Percentiles rank a stretch among this genome's conserved stretches.
Conservation (phyloP, 306 rosid genomes). For the Medicago truncatula region DNA sequence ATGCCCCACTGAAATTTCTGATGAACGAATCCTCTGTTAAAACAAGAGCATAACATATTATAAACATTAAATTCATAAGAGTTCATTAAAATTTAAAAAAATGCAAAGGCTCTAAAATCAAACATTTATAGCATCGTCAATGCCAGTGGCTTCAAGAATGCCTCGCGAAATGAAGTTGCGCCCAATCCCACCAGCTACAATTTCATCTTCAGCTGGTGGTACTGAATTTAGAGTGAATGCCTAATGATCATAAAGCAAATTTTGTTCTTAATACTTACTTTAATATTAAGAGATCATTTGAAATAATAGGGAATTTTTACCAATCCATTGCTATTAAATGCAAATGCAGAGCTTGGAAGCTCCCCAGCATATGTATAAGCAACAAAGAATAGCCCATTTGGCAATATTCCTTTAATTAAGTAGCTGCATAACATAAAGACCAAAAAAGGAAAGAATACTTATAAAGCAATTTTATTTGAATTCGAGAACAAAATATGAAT, state of each 20-base stretch:
- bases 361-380: conserved; percentile 94
- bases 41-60: conserved; percentile 26
- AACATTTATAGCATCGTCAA: conserved; percentile 70
- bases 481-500: neutral
- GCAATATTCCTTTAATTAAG: conserved; percentile 68
- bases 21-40: conserved; percentile 67
- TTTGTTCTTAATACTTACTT: neutral
- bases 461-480: conserved; percentile 13
- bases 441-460: neutral
- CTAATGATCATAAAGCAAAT: conserved; percentile 37
- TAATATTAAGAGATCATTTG: neutral
- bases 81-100: conserved; percentile 17
- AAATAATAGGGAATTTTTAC: conserved; percentile 41
- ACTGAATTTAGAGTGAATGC: conserved; percentile 83
- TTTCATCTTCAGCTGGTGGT: conserved; percentile 68
- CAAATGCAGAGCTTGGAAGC: conserved; percentile 81
- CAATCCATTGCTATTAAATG: conserved; percentile 69
- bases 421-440: conserved; percentile 54
- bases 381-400: conserved; percentile 60
- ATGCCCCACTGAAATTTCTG: conserved; percentile 65
- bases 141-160: conserved; percentile 79
- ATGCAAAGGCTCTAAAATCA: conserved; percentile 33
- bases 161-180: conserved; percentile 79
- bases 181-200: conserved; percentile 75
- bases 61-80: conserved; percentile 9